Conservation (phyloP, 2,329 filamentous ascomycete species). For the Dactylonectria macrodidyma region DNA sequence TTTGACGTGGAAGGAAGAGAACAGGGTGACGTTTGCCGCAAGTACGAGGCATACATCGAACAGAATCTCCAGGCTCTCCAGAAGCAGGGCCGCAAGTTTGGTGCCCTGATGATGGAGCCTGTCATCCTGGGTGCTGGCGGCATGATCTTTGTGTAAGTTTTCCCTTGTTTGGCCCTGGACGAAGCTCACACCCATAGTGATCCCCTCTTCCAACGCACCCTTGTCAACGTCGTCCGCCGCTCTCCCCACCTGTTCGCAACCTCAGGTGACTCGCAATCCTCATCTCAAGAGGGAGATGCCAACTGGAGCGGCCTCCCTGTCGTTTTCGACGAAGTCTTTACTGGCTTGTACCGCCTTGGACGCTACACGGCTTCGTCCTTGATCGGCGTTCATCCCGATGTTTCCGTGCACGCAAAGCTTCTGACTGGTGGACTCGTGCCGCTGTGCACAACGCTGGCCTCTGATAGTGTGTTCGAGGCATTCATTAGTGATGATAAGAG, state of each 20-base stretch:
- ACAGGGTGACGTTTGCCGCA: conserved; percentile 58
- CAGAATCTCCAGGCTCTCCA: conserved; percentile 66
- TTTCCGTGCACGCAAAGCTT: conserved; percentile 87
- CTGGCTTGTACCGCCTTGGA: conserved; percentile 86
- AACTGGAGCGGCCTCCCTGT: conserved; percentile 83
- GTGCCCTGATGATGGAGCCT: conserved; percentile 85
- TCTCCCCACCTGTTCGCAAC: conserved; percentile 69
- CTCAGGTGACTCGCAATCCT: conserved; percentile 7
- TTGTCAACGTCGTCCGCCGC: conserved; percentile 77
- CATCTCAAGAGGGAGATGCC: conserved; percentile 38
- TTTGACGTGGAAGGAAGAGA: conserved; percentile 72
- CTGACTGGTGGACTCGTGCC: conserved; percentile 86
- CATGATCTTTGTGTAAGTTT: conserved; percentile 82
- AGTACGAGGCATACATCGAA: conserved; percentile 74
- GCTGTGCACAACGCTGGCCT: conserved; percentile 82
- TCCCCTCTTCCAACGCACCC: conserved; percentile 82
- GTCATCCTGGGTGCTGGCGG: conserved; percentile 86
- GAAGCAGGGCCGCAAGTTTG: conserved; percentile 75
- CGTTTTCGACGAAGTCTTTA: conserved; percentile 91
- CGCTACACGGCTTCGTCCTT: conserved; percentile 80
- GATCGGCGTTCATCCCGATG: conserved; percentile 78
- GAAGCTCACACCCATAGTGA: conserved; percentile 65
- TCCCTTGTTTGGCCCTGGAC: background rate
- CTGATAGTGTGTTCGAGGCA: conserved; percentile 78
- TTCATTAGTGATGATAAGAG: conserved; percentile 82